Percentiles rank a stretch among this genome's conserved stretches.
Evolutionary conservation across 1,284 basidiomycete genomes (phyloP).

Genomic region (Gomphus bonarii): DNA sequence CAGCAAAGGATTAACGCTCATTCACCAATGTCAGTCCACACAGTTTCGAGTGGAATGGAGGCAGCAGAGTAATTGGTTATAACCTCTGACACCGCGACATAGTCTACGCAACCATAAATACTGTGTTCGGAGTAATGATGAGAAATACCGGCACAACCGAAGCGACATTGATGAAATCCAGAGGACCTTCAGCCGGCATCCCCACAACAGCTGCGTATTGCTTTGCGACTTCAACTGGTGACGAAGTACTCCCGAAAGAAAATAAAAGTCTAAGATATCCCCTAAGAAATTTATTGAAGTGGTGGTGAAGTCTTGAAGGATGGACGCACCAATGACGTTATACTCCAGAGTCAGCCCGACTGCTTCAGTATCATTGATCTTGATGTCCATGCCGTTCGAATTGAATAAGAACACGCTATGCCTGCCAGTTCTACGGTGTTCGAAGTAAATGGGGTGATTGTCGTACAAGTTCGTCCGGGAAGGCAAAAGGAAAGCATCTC

Average conservation of each 20-base stretch:
- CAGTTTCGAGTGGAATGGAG: conserved; percentile 58
- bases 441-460: conserved; percentile 61
- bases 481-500: conserved; percentile 51
- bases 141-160: conserved; percentile 43
- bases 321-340: conserved; percentile 43
- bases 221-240: conserved; percentile 47
- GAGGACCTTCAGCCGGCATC: conserved; percentile 53
- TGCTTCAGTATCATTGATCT: conserved; percentile 33
- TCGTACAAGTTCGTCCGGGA: conserved; percentile 52
- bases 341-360: conserved; percentile 46
- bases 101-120: conserved; percentile 30
- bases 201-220: conserved; percentile 62
- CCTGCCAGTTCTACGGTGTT: conserved; percentile 51
- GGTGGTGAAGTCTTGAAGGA: background rate
- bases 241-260: conserved; percentile 53
- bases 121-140: background rate
- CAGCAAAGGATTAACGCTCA: conserved; percentile 3
- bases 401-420: conserved; percentile 62
- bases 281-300: background rate
- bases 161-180: conserved; percentile 65
- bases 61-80: conserved; percentile 50
- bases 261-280: conserved; percentile 66
- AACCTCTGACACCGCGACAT: conserved; percentile 48
- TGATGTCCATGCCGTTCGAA: conserved; percentile 68
- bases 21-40: conserved; percentile 68